phyloP scores from a whole-genome alignment of 164 flowering plant genomes.

The Vitis rotundifolia region DNA sequence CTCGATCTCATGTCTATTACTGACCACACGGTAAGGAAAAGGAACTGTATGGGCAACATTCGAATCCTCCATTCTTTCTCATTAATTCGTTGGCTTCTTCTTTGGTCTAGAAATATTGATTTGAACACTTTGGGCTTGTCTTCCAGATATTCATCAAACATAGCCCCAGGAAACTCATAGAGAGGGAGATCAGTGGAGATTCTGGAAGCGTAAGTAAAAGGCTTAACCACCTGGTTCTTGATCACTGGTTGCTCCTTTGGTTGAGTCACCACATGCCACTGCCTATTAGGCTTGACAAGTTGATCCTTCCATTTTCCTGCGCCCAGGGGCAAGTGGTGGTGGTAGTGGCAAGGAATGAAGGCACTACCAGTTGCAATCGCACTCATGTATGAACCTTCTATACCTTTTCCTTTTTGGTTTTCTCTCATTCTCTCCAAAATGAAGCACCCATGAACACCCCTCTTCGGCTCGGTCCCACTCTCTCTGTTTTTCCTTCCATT shows the following conservation, averaged over 20 bases:
- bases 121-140: conserved; percentile 66
- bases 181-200: conserved; percentile 65
- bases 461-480: too few relatives aligned
- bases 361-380: too few relatives aligned
- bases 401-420: background rate
- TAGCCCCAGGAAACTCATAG: conserved; percentile 66
- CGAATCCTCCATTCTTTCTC: conserved; percentile 78
- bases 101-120: conserved; percentile 82
- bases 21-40: conserved; percentile 54
- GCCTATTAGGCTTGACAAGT: background rate
- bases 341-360: too few relatives aligned
- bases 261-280: conserved; percentile 5
- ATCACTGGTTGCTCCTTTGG: conserved; percentile 5
- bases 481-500: too few relatives aligned
- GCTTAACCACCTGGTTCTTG: conserved; percentile 18
- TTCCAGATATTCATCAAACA: conserved; percentile 73
- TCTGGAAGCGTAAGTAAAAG: conserved; percentile 41
- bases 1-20: conserved; percentile 64
- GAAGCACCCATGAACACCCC: too few relatives aligned
- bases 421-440: background rate
- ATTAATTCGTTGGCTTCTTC: conserved; percentile 60
- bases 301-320: background rate
- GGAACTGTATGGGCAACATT: conserved; percentile 65
- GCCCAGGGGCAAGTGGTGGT: too few relatives aligned
- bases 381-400: background rate